These are phyloP conservation scores for Aurantiochytrium sp. DNA, from an alignment of 108 stramenopile genomes.

Conservation along the genomic window DNA sequence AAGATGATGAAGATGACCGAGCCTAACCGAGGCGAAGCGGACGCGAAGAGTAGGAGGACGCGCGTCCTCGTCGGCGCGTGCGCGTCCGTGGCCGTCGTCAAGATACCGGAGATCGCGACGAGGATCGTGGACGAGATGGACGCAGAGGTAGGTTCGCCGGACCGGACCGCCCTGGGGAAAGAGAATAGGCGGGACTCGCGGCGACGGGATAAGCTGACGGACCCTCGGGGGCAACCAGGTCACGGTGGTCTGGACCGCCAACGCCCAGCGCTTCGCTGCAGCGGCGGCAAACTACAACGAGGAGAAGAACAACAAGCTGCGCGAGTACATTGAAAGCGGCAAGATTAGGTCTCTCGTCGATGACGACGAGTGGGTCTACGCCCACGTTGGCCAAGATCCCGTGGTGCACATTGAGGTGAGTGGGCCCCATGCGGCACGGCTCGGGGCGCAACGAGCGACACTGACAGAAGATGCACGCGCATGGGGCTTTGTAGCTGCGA, in stretches of 20 bases:
- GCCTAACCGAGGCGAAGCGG: no score
- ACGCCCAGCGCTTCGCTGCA: neutral
- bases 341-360: neutral
- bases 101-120: slow-evolving; percentile 74
- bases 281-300: neutral
- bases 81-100: slow-evolving; percentile 81
- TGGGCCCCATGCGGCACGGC: no score
- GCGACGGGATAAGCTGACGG: no score
- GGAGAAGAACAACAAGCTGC: neutral
- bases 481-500: slow-evolving; percentile 44
- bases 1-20: no score
- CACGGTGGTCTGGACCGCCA: neutral
- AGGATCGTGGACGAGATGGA: slow-evolving; percentile 34
- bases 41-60: no score
- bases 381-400: slow-evolving; percentile 61
- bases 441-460: neutral
- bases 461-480: neutral
- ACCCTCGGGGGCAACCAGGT: neutral
- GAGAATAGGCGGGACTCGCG: no score
- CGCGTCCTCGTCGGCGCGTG: slow-evolving; percentile 70
- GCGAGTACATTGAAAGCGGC: neutral
- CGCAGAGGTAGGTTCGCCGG: neutral
- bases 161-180: no score
- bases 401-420: slow-evolving; percentile 77
- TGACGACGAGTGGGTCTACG: slow-evolving; percentile 33